Evolutionary conservation across 495 filamentous ascomycete genomes (phyloP).

Genomic region (Hapsidospora chrysogenum): DNA sequence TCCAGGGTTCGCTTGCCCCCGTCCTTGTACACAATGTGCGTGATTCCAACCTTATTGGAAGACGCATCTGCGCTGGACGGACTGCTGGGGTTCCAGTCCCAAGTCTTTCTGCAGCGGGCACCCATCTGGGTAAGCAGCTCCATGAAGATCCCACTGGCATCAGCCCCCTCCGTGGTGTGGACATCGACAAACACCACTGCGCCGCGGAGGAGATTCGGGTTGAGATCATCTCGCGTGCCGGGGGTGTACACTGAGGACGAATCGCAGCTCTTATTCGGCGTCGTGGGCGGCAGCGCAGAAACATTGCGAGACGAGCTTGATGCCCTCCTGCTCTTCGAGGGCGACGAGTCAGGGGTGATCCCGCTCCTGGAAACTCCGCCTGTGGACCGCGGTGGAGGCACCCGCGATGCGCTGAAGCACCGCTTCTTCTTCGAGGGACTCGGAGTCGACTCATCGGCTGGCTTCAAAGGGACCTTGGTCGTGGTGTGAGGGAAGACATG

Average conservation of each 20-base stretch:
- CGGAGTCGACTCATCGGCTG: constrained; percentile 45
- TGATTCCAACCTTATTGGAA: constrained; percentile 57
- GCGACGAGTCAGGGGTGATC: constrained; percentile 28
- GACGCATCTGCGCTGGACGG: constrained; percentile 15
- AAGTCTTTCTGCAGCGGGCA: constrained; percentile 64
- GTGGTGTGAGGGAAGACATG: constrained; percentile 42
- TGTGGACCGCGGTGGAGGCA: too few relatives aligned
- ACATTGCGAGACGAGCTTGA: too few relatives aligned
- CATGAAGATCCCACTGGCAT: constrained; percentile 70
- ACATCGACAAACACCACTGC: constrained; percentile 85
- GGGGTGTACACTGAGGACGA: constrained; percentile 39
- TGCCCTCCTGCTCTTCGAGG: constrained; percentile 17
- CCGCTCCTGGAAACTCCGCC: too few relatives aligned
- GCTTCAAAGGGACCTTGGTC: constrained; percentile 60
- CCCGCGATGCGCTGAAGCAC: constrained; percentile 36
- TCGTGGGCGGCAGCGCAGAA: constrained; percentile 9
- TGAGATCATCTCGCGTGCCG: constrained; percentile 30
- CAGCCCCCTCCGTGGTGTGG: constrained; percentile 75
- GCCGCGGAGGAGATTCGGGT: constrained; percentile 41
- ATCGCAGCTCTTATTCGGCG: constrained; percentile 19
- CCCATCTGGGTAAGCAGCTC: constrained; percentile 74
- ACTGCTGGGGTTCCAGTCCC: constrained; percentile 61
- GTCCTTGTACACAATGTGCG: constrained; percentile 92
- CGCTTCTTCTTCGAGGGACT: constrained; percentile 26
- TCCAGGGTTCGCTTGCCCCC: constrained; percentile 74